These are phyloP conservation scores for Pholiota conissans DNA, from an alignment of 768 basidiomycete species.

Conservation along the genomic window DNA sequence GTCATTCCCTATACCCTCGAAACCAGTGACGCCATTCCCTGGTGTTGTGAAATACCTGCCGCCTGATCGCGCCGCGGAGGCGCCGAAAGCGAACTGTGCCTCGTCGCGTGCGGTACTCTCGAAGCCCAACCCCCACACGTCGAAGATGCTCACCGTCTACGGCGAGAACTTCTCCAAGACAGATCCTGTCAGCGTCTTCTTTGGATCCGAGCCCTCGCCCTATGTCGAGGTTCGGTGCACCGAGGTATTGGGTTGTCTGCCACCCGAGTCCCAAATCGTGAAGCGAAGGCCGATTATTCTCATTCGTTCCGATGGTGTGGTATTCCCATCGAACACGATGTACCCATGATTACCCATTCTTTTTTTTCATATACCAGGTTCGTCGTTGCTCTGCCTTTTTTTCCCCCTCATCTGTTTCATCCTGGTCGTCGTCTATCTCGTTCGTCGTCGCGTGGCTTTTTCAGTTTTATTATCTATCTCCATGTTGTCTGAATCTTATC, in stretches of 20 bases:
- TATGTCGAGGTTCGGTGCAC: slow-evolving; percentile 86
- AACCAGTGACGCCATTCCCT: slow-evolving; percentile 85
- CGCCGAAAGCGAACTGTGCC: slow-evolving; percentile 70
- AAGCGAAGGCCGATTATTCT: slow-evolving; percentile 82
- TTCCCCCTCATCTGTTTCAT: not conserved
- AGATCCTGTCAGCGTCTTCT: slow-evolving; percentile 82
- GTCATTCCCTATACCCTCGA: slow-evolving; percentile 78
- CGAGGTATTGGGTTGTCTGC: slow-evolving; percentile 81
- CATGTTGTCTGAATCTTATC: slow-evolving; percentile 6
- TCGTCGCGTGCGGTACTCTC: slow-evolving; percentile 66
- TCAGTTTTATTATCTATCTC: slow-evolving; percentile 4
- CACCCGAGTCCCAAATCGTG: slow-evolving; percentile 63
- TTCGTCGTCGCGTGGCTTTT: slow-evolving; percentile 5
- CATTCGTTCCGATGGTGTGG: slow-evolving; percentile 81
- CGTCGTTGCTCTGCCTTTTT: slow-evolving; percentile 7
- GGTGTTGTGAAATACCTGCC: slow-evolving; percentile 89
- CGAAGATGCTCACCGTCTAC: slow-evolving; percentile 83
- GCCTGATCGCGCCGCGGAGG: slow-evolving; percentile 83
- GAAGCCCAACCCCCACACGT: slow-evolving; percentile 76
- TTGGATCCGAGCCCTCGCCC: slow-evolving; percentile 85
- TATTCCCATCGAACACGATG: slow-evolving; percentile 81
- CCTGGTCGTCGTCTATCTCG: not conserved
- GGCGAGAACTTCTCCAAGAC: slow-evolving; percentile 88
- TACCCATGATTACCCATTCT: slow-evolving; percentile 57
- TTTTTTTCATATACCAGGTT: slow-evolving; percentile 20